Evolutionary conservation across 768 basidiomycete genomes (phyloP).

Genomic region (Glaciozyma martinii): DNA sequence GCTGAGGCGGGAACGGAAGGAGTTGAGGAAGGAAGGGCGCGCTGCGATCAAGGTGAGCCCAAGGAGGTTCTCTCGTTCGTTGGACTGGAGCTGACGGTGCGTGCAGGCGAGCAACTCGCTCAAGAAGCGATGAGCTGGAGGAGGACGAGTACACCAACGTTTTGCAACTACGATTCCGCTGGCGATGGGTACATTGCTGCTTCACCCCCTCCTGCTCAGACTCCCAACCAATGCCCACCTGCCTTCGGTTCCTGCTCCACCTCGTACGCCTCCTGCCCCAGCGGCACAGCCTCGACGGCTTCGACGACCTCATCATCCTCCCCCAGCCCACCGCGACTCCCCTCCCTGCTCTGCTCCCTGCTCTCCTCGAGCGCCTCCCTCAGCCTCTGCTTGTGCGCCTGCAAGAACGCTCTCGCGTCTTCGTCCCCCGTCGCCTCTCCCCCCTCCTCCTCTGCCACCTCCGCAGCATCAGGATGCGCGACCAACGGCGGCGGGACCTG

Average conservation of each 20-base stretch:
- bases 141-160: no score
- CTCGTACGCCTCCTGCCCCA: neutral
- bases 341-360: neutral
- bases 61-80: no score
- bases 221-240: neutral
- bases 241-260: neutral
- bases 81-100: no score
- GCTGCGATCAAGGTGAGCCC: no score
- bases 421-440: neutral
- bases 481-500: neutral
- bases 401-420: neutral
- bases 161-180: no score
- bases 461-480: neutral
- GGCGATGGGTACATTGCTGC: conserved; percentile 1
- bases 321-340: neutral
- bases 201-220: no score
- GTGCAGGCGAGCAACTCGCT: no score
- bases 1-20: neutral
- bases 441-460: neutral
- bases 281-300: neutral
- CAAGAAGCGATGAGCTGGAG: no score
- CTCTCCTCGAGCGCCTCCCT: neutral
- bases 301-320: neutral
- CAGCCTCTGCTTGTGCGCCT: neutral
- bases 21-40: conserved; percentile 13